Evolutionary conservation across 176 grass and related monocot species (phyloP), one percentile per base, ranked within the genome.

Genomic region (Alopecurus myosuroides): DNA sequence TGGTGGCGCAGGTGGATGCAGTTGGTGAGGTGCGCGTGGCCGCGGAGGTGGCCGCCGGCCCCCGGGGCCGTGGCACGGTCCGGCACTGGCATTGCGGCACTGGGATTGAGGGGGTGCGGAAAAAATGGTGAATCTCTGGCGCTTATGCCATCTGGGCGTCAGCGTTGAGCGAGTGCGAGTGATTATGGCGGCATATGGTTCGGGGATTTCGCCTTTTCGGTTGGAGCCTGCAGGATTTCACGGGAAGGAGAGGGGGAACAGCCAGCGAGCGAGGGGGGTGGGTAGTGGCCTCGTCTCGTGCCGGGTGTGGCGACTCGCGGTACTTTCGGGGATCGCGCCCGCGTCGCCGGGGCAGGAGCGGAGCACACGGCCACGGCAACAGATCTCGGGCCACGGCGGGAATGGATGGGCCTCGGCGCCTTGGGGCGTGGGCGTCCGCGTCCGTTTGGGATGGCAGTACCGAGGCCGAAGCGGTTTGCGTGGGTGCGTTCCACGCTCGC

Each of bases 1-100:
- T 98, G 89, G 89, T 95, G 92, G 52, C 87, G 90, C 53, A 94
- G 69, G 80, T 98, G 96, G 78, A 95, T 87, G 89, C 89, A 95
- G 85, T 95, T 95, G 77, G 91, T 88, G 49, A 98, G 89, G 83
- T 95, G 96, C 55, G 91, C 88, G 70, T 98, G 96, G 83, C 81
- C 86, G 51, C 88, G 85, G 60, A 77, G 81, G 77, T 95, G 96
- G 11, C 87, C 85, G 23, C 82, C 86, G 26, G 70, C 84, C 11
- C 64, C 90, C 17, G 25, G 60, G 23, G 82, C 74, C 11, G 42
- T 13, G 83, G 58, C 70, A 22, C 82, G 77, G 64, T 88, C 93
- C 17, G 86, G 80, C 40, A 77, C 81, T 19, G 86, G 85, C 88
- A 89, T 86, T 83, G 83, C 40, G 31, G 23, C 63, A 17, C 51